Percentiles rank a stretch among this genome's conserved stretches.
Conservation (phyloP, 2,329 filamentous ascomycete species). For the Aspergillus eucalypticola region DNA sequence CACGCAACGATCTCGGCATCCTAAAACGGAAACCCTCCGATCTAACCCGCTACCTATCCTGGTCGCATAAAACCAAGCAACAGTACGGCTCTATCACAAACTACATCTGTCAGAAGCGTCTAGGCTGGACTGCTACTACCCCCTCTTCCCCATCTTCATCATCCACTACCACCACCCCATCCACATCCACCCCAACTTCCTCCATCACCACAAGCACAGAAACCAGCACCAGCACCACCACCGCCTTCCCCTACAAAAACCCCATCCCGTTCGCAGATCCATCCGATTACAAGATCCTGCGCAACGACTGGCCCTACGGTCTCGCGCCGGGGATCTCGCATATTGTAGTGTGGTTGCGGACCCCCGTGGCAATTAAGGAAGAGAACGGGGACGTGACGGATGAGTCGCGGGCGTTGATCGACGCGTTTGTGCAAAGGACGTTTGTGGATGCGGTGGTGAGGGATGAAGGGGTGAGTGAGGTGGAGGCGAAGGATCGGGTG, state of each 20-base stretch:
- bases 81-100: slow-evolving; percentile 58
- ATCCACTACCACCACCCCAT: not conserved
- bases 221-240: slow-evolving; percentile 39
- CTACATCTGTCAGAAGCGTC: slow-evolving; percentile 57
- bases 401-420: slow-evolving; percentile 50
- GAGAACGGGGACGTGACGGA: slow-evolving; percentile 53
- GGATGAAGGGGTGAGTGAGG: slow-evolving; percentile 32
- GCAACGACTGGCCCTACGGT: slow-evolving; percentile 67
- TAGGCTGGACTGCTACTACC: slow-evolving; percentile 50
- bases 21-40: slow-evolving; percentile 62
- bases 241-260: slow-evolving; percentile 47
- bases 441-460: slow-evolving; percentile 50
- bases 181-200: slow-evolving; percentile 15
- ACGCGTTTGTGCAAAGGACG: slow-evolving; percentile 51
- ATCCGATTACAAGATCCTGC: slow-evolving; percentile 57
- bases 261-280: slow-evolving; percentile 55
- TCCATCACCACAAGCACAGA: slow-evolving; percentile 13
- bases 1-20: slow-evolving; percentile 55
- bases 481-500: slow-evolving; percentile 48
- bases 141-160: slow-evolving; percentile 9
- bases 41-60: slow-evolving; percentile 60
- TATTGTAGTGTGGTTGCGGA: slow-evolving; percentile 59
- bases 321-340: slow-evolving; percentile 56
- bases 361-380: slow-evolving; percentile 49
- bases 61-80: slow-evolving; percentile 57